These are phyloP conservation scores for Cryptosporidium baileyi DNA, from an alignment of 169 alveolate genomes.

Conservation along the genomic window DNA sequence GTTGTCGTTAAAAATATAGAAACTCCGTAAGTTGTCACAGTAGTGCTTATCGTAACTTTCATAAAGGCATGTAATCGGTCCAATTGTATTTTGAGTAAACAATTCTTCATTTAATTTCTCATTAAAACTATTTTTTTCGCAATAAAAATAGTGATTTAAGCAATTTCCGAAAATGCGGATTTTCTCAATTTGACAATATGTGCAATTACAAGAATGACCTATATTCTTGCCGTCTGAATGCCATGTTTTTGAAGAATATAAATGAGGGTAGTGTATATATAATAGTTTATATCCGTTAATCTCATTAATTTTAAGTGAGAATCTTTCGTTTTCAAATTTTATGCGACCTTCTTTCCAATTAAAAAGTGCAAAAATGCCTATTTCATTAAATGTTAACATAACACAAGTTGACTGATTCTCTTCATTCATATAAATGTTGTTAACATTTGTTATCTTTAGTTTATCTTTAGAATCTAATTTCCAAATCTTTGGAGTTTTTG, in stretches of 20 bases:
- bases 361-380: neutral
- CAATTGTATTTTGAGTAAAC: no score
- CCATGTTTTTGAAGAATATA: neutral
- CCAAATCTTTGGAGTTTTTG: constrained; percentile 12
- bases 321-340: neutral
- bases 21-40: neutral
- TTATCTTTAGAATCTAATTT: neutral
- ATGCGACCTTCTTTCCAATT: constrained; percentile 36
- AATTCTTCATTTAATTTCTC: no score
- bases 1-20: constrained; percentile 19
- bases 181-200: constrained; percentile 3
- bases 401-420: neutral
- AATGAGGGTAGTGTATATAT: neutral
- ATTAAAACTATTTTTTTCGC: no score
- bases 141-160: neutral
- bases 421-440: neutral
- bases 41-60: neutral
- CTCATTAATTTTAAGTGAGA: neutral
- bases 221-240: neutral
- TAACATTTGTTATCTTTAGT: constrained; percentile 9
- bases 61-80: neutral
- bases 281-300: neutral
- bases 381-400: neutral
- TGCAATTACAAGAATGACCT: neutral
- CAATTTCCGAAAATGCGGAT: neutral